These are phyloP conservation scores for Scenedesmus sp. DNA, from an alignment of 163 green algal species.

Conservation along the genomic window DNA sequence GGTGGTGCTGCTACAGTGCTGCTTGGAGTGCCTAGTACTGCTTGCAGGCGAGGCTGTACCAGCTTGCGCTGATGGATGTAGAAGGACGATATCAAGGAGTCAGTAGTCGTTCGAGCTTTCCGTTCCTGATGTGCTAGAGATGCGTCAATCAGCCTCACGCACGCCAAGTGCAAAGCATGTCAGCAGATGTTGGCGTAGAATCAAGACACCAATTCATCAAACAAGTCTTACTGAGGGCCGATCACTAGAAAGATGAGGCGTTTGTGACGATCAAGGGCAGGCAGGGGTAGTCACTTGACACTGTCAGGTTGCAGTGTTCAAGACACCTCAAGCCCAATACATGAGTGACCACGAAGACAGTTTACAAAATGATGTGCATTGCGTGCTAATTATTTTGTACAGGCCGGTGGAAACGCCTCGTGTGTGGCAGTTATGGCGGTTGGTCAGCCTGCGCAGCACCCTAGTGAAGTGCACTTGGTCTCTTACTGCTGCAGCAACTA, in stretches of 20 bases:
- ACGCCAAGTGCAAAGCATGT: neutral
- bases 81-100: neutral
- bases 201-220: too few species aligned
- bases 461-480: too few species aligned
- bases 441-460: neutral
- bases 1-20: constrained; percentile 22
- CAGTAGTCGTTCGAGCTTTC: neutral
- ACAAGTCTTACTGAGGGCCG: too few species aligned
- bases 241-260: too few species aligned
- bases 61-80: neutral
- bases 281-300: neutral
- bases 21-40: neutral
- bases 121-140: neutral
- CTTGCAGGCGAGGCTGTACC: neutral
- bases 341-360: neutral
- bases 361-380: neutral
- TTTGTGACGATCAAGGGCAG: neutral
- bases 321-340: neutral
- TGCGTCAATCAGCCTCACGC: neutral
- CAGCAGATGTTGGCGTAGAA: too few species aligned
- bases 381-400: neutral
- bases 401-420: neutral
- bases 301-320: neutral
- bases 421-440: neutral
- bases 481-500: too few species aligned